phyloP scores from a whole-genome alignment of 805 yeast genomes.

The Priceomyces haplophilus region DNA sequence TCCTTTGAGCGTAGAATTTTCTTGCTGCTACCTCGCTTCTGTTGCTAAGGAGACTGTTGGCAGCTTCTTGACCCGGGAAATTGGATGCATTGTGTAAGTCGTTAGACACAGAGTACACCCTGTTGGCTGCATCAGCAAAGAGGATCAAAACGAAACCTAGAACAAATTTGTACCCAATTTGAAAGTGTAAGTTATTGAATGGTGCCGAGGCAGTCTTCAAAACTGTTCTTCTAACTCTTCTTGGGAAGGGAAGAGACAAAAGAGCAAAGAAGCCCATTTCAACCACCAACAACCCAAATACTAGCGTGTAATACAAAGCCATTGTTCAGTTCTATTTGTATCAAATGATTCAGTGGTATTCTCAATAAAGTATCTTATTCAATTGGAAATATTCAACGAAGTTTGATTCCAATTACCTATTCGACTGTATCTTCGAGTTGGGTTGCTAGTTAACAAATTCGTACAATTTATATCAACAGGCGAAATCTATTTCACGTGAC shows the following conservation, averaged over 20 bases:
- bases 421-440: background rate
- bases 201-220: slow-evolving; percentile 63
- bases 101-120: slow-evolving; percentile 65
- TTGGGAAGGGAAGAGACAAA: slow-evolving; percentile 84
- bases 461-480: too few species aligned
- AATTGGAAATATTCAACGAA: background rate
- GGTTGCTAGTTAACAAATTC: background rate
- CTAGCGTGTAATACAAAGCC: slow-evolving; percentile 47
- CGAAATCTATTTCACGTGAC: too few species aligned
- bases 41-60: slow-evolving; percentile 42
- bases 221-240: slow-evolving; percentile 64
- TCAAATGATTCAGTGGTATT: background rate
- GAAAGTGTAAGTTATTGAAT: slow-evolving; percentile 66
- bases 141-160: slow-evolving; percentile 79
- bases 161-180: slow-evolving; percentile 74
- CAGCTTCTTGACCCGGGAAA: slow-evolving; percentile 14
- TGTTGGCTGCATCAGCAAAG: slow-evolving; percentile 84
- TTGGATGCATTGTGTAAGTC: slow-evolving; percentile 46
- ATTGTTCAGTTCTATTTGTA: slow-evolving; percentile 13
- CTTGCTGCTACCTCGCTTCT: slow-evolving; percentile 86
- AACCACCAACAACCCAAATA: slow-evolving; percentile 69
- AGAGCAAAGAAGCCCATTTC: slow-evolving; percentile 80
- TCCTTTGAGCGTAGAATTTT: slow-evolving; percentile 93
- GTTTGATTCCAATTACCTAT: background rate
- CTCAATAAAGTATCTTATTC: background rate